Conservation (phyloP, 495 filamentous ascomycete genomes). For the Neurospora hispaniola region DNA sequence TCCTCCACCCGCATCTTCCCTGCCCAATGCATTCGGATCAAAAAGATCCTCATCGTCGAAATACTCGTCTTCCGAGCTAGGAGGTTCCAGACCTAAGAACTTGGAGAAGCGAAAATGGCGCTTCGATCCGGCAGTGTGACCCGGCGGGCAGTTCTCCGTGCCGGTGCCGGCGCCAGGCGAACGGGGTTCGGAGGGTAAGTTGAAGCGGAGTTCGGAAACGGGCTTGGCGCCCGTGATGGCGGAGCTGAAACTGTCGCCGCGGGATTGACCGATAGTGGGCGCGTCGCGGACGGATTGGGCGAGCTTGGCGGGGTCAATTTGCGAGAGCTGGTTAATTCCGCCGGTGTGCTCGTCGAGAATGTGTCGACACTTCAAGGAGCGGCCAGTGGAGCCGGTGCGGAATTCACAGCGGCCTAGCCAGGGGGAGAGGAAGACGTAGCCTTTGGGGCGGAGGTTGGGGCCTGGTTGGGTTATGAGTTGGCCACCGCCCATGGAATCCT, state of each 20-base stretch:
- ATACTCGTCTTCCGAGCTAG: constrained; percentile 10
- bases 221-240: constrained; percentile 31
- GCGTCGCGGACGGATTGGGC: constrained; percentile 26
- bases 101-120: constrained; percentile 27
- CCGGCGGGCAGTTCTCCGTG: constrained; percentile 4
- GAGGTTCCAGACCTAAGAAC: constrained; percentile 15
- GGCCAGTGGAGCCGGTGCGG: constrained; percentile 58
- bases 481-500: not conserved
- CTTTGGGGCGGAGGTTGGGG: constrained; percentile 34
- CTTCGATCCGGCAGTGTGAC: constrained; percentile 17
- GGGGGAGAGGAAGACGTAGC: constrained; percentile 64
- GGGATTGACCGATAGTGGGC: constrained; percentile 18
- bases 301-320: constrained; percentile 26
- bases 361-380: constrained; percentile 70
- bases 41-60: constrained; percentile 26
- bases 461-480: constrained; percentile 32
- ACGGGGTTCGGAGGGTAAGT: constrained; percentile 44
- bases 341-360: constrained; percentile 34
- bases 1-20: constrained; percentile 70
- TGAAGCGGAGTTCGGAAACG: constrained; percentile 82
- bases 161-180: not conserved
- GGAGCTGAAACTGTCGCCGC: constrained; percentile 16
- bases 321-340: constrained; percentile 11
- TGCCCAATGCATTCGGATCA: constrained; percentile 57
- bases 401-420: constrained; percentile 85